Evolutionary conservation across 2,329 filamentous ascomycete genomes (phyloP), one percentile per base, ranked within the genome.

Genomic region (Fusarium coicis): DNA sequence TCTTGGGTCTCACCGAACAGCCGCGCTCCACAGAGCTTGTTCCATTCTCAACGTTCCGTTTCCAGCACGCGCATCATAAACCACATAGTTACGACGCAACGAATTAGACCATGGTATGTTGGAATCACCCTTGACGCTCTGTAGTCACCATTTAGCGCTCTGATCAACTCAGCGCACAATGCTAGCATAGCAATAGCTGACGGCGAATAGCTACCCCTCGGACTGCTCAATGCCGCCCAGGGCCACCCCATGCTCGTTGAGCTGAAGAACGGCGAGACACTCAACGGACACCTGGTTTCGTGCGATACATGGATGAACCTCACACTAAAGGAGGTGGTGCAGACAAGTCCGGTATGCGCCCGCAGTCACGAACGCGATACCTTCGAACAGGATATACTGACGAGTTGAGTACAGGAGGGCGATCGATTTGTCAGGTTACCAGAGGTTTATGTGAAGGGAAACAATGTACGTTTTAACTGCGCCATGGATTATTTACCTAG

Each of bases 231-330:
- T 79, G 96, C 96, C 78, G 95, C 96, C 75, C 95, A 98, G 87
- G 96, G 96, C 88, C 94, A 98, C 82, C 96, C 96, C 8, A 98
- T 98, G 93, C 92, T 97, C 64, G 95, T 98, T 75, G 95, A 98
- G 87, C 92, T 98, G 75, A 98, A 98, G 88, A 97, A 96, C 80
- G 95, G 95, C 85, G 95, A 99, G 84, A 98, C 96, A 0, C 89
- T 99, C 69, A 99, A 98, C 85, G 96, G 96, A 72, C 95, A 98
- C 80, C 87, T 99, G 67, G 93, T 98, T 82, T 94, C 93, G 83
- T 99, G 96, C 90, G 96, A 99, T 83, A 99, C 96, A 54, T 99
- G 96, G 95, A 99, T 99, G 96, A 99, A 99, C 85, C 86, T 99
- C 77, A 98, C 96, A 5, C 85, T 99, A 75, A 97, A 96, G 83